These are phyloP conservation scores for Coemansia sp. DNA, from an alignment of 192 early-diverging fungal species.

Conservation along the genomic window DNA sequence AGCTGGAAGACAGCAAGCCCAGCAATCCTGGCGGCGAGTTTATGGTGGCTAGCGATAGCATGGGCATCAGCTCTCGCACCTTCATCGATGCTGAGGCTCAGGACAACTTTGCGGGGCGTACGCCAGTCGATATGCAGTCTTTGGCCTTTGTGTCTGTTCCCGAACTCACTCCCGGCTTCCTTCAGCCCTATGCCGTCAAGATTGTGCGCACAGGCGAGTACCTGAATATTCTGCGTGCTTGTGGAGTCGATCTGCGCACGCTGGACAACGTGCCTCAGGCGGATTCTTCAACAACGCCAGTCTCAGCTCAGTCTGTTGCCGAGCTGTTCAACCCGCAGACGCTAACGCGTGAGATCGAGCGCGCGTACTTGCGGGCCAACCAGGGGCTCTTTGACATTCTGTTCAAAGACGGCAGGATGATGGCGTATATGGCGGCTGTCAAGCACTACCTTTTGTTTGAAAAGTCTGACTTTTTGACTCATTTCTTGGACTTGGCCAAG, in stretches of 20 bases:
- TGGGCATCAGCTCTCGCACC: slow-evolving; percentile 63
- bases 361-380: slow-evolving; percentile 90
- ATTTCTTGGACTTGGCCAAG: slow-evolving; percentile 89
- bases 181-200: slow-evolving; percentile 75
- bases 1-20: slow-evolving; percentile 72
- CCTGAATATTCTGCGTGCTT: slow-evolving; percentile 90
- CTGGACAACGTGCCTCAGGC: slow-evolving; percentile 17
- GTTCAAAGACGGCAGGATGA: slow-evolving; percentile 75
- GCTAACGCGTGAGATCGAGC: slow-evolving; percentile 72
- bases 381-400: slow-evolving; percentile 78
- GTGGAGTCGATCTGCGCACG: slow-evolving; percentile 53
- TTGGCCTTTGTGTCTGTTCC: slow-evolving; percentile 37
- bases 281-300: neutral
- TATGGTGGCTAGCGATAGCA: slow-evolving; percentile 79
- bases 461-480: slow-evolving; percentile 91
- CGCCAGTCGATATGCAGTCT: neutral
- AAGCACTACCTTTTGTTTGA: slow-evolving; percentile 94
- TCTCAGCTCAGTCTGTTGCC: neutral
- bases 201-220: slow-evolving; percentile 94
- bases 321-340: slow-evolving; percentile 44
- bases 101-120: slow-evolving; percentile 12
- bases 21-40: slow-evolving; percentile 77
- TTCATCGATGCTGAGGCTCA: slow-evolving; percentile 71
- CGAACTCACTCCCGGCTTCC: slow-evolving; percentile 69
- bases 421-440: slow-evolving; percentile 79